These are phyloP conservation scores for Dioscorea cayenensis DNA, from an alignment of 116 monocot genomes.

Conservation along the genomic window DNA sequence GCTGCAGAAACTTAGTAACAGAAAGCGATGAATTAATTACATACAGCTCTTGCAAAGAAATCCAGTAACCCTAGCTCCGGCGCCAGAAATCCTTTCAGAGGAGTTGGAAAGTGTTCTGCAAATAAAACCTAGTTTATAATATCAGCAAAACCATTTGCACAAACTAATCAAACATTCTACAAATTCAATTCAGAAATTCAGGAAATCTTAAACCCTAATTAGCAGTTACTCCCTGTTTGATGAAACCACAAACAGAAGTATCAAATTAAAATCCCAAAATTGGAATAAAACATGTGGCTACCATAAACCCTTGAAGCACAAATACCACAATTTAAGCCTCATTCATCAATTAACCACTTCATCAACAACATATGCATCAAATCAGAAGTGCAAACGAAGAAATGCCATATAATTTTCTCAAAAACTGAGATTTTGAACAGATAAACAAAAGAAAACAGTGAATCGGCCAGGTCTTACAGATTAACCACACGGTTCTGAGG, in stretches of 20 bases:
- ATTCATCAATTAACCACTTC: no score
- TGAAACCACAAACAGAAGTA: no score
- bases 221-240: no score
- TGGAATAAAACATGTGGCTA: no score
- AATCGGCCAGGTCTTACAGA: constrained; percentile 46
- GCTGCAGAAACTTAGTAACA: neutral
- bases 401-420: neutral
- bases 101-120: constrained; percentile 69
- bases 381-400: neutral
- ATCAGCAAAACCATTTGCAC: neutral
- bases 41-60: constrained; percentile 74
- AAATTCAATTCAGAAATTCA: no score
- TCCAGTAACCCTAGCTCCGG: constrained; percentile 51
- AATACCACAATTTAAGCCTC: no score
- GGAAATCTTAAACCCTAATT: no score
- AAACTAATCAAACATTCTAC: no score
- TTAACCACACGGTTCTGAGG: constrained; percentile 41
- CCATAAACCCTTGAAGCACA: no score
- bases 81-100: constrained; percentile 80
- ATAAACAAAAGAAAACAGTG: neutral
- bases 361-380: neutral
- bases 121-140: neutral
- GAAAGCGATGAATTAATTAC: constrained; percentile 5
- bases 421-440: neutral
- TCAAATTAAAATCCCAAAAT: no score